Conservation (phyloP, 2,329 filamentous ascomycete genomes). For the Exophiala dermatitidis region DNA sequence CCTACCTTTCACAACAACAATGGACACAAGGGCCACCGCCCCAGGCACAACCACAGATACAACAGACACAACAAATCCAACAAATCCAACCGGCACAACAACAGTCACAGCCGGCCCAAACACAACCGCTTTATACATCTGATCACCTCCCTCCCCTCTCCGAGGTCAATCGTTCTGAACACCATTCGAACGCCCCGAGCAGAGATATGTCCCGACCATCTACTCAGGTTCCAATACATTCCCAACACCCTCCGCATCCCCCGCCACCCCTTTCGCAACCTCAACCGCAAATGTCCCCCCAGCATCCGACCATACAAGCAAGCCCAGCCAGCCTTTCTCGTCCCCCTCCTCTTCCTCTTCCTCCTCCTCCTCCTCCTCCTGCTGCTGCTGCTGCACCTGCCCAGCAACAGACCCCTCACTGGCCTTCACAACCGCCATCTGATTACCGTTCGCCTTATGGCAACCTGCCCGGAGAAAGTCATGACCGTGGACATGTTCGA, state of each 20-base stretch:
- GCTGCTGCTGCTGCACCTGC: neutral
- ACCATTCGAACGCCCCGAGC: constrained; percentile 4
- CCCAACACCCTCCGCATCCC: constrained; percentile 3
- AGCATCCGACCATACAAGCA: neutral
- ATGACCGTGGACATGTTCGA: constrained; percentile 6
- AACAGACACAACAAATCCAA: constrained; percentile 6
- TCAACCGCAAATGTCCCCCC: neutral
- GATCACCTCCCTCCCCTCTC: constrained; percentile 24
- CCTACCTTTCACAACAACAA: constrained; percentile 19
- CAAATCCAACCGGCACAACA: constrained; percentile 19
- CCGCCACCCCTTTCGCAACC: constrained; percentile 3
- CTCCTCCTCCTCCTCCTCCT: constrained; percentile 1
- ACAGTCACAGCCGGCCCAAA: constrained; percentile 19
- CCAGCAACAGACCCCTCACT: neutral
- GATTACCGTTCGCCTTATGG: constrained; percentile 4
- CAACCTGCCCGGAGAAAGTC: neutral
- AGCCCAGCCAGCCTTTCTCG: constrained; percentile 1
- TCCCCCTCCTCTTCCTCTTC: constrained; percentile 1
- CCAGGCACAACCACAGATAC: too few species aligned
- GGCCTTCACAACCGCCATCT: constrained; percentile 7
- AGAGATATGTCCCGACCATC: constrained; percentile 22
- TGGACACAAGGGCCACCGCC: constrained; percentile 13
- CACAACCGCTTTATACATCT: constrained; percentile 14
- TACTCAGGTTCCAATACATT: constrained; percentile 12
- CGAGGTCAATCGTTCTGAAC: constrained; percentile 20